A percentile compares a stretch with the other conserved stretches of the same genome.
Conservation (phyloP, 768 basidiomycete genomes). For the Gloeopeniophorella convolvens region DNA sequence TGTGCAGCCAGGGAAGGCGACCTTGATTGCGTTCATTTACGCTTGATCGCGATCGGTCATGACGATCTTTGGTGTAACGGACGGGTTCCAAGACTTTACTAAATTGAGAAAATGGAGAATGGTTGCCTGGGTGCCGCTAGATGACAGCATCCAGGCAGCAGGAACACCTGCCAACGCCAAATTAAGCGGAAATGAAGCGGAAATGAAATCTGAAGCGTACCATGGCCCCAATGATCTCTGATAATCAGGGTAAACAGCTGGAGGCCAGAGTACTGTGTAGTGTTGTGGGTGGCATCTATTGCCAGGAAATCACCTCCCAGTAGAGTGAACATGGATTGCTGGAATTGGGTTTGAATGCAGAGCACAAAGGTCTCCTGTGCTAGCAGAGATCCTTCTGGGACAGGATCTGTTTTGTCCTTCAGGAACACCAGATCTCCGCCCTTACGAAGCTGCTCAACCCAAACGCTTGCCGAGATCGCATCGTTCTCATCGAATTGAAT, state of each 20-base stretch:
- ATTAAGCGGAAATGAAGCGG: not conserved
- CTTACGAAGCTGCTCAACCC: not conserved
- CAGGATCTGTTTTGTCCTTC: not conserved
- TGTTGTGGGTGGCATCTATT: too few species aligned
- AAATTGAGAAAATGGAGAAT: not conserved
- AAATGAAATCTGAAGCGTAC: not conserved
- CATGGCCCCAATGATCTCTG: conserved; percentile 3
- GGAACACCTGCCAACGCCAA: not conserved
- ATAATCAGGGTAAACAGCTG: not conserved
- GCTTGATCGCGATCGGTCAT: conserved; percentile 6
- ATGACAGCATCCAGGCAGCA: too few species aligned
- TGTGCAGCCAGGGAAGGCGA: not conserved
- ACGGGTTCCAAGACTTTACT: not conserved
- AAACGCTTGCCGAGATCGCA: not conserved
- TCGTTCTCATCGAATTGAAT: not conserved
- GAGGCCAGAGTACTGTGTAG: not conserved
- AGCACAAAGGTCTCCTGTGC: not conserved
- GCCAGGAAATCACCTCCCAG: not conserved
- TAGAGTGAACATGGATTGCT: not conserved
- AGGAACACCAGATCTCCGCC: not conserved
- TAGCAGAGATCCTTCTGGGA: not conserved
- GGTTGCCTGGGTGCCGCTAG: not conserved
- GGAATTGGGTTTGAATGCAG: not conserved
- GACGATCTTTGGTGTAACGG: not conserved
- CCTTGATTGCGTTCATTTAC: not conserved